Evolutionary conservation across 2,329 filamentous ascomycete genomes (phyloP).

Genomic region (Colletotrichum liaoningense): DNA sequence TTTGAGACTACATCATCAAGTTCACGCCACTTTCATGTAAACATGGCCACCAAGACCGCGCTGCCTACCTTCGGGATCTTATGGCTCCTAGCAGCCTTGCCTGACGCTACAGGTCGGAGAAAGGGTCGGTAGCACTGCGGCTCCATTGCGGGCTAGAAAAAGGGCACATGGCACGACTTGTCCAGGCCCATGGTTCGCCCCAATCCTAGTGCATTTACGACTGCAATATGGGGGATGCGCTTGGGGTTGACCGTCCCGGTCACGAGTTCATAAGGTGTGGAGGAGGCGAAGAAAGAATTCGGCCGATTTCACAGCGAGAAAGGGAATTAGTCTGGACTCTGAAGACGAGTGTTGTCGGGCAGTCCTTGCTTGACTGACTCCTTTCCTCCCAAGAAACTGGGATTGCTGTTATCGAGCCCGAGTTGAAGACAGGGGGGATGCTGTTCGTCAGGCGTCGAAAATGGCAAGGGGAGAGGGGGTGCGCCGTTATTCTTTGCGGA

Average conservation of each 20-base stretch:
- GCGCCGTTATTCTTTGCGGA: not conserved
- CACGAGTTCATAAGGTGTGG: not conserved
- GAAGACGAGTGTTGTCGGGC: not conserved
- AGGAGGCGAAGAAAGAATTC: not conserved
- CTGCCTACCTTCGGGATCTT: not conserved
- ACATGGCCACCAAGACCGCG: not conserved
- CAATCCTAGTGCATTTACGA: not conserved
- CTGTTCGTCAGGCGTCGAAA: not conserved
- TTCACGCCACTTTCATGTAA: not conserved
- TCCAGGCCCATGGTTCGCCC: slow-evolving; percentile 12
- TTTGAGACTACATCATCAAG: not conserved
- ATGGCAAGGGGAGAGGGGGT: not conserved
- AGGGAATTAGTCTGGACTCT: not conserved
- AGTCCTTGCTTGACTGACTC: not conserved
- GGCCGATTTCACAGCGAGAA: slow-evolving; percentile 22
- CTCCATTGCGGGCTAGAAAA: slow-evolving; percentile 16
- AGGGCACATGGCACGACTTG: not conserved
- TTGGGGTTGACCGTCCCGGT: slow-evolving; percentile 9
- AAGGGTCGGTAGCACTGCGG: slow-evolving; percentile 30
- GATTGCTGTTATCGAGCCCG: not conserved
- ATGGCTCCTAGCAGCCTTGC: not conserved
- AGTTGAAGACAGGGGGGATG: not conserved
- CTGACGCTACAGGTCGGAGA: slow-evolving; percentile 8
- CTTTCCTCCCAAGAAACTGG: not conserved
- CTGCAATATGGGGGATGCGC: not conserved